Evolutionary conservation across 1,284 basidiomycete genomes (phyloP).

Genomic region (Coniferiporia weirii): DNA sequence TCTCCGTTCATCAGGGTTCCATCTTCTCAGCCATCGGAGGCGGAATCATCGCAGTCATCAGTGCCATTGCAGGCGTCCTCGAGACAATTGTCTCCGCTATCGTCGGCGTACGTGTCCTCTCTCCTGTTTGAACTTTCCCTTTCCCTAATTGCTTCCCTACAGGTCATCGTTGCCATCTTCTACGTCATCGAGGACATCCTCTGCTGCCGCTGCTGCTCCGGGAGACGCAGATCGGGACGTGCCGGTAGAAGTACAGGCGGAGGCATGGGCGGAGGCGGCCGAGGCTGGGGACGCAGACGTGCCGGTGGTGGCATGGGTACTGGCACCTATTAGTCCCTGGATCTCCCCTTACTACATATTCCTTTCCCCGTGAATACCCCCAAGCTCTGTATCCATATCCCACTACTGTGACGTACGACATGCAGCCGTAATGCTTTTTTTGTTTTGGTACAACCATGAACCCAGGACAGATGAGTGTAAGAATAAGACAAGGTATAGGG

Average conservation of each 20-base stretch:
- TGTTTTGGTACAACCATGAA: background rate
- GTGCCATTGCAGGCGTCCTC: slow-evolving; percentile 50
- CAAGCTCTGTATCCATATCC: background rate
- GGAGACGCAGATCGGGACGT: slow-evolving; percentile 18
- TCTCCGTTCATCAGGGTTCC: slow-evolving; percentile 39
- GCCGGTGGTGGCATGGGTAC: background rate
- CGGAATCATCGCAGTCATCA: slow-evolving; percentile 51
- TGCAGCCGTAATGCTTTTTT: background rate
- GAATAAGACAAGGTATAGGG: background rate
- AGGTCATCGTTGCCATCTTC: slow-evolving; percentile 62
- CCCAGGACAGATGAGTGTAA: background rate
- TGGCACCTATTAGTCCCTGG: background rate
- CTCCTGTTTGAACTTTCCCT: background rate
- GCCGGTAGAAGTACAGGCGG: background rate
- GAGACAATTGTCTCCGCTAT: slow-evolving; percentile 55
- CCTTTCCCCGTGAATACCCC: background rate
- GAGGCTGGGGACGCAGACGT: background rate
- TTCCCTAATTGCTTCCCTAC: background rate
- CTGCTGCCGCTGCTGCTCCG: slow-evolving; percentile 51
- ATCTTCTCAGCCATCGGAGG: slow-evolving; percentile 56
- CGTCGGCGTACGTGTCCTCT: slow-evolving; percentile 40
- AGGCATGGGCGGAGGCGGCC: background rate
- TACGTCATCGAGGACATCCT: slow-evolving; percentile 55
- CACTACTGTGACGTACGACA: background rate
- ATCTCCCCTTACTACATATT: background rate